Percentiles rank a stretch among this genome's conserved stretches.
phyloP scores from a whole-genome alignment of 2,329 filamentous ascomycete genomes.

The Clonostachys byssicola region DNA sequence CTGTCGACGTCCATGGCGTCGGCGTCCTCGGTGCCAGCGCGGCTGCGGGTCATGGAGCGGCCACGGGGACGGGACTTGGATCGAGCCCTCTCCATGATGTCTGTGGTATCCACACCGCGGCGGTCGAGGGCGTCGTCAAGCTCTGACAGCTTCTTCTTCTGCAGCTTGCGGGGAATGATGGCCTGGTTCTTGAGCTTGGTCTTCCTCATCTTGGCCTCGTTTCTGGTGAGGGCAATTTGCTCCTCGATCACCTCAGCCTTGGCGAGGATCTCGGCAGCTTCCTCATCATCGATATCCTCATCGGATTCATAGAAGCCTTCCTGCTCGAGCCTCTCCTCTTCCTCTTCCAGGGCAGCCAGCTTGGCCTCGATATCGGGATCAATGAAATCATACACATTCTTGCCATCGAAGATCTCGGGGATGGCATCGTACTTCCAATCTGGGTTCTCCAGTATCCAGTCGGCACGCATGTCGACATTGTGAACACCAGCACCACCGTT shows the following conservation, averaged over 20 bases:
- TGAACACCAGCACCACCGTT: conserved; percentile 94
- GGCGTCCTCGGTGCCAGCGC: conserved; percentile 57
- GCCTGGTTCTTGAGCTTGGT: conserved; percentile 89
- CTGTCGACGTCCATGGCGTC: conserved; percentile 73
- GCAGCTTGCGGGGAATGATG: conserved; percentile 78
- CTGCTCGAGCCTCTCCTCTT: conserved; percentile 87
- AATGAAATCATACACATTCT: conserved; percentile 96
- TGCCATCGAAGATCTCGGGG: conserved; percentile 89
- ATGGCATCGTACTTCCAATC: conserved; percentile 97
- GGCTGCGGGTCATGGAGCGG: conserved; percentile 62
- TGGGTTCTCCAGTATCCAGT: conserved; percentile 81
- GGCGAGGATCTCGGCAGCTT: conserved; percentile 80
- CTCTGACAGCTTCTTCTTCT: conserved; percentile 78
- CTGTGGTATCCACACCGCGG: conserved; percentile 79
- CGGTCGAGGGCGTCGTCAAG: conserved; percentile 83
- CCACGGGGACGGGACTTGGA: conserved; percentile 62
- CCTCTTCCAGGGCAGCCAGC: conserved; percentile 85
- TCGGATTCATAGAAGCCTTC: conserved; percentile 94
- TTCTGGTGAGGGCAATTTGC: conserved; percentile 88
- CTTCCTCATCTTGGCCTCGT: conserved; percentile 94
- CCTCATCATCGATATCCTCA: conserved; percentile 76
- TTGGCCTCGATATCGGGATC: conserved; percentile 96
- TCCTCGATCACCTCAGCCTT: conserved; percentile 95
- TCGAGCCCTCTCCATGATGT: conserved; percentile 69
- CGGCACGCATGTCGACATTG: conserved; percentile 86